Percentiles rank a stretch among this genome's conserved stretches.
phyloP scores from a whole-genome alignment of 148 eudicot species.

The Polygonum aviculare region DNA sequence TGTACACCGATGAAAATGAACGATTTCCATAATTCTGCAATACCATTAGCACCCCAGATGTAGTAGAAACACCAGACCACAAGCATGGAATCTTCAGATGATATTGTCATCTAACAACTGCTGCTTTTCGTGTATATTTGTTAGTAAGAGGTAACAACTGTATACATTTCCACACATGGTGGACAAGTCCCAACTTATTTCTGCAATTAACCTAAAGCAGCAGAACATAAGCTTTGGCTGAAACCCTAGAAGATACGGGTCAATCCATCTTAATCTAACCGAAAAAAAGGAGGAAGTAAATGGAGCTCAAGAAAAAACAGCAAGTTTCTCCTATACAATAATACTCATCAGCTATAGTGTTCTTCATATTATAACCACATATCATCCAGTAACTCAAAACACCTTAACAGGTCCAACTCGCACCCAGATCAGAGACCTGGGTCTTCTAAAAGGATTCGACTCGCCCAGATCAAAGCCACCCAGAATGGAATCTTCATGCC shows the following conservation, averaged over 20 bases:
- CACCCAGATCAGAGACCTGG: too few relatives aligned
- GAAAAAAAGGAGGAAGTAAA: background rate
- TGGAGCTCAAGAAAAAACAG: background rate
- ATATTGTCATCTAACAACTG: background rate
- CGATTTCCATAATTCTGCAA: background rate
- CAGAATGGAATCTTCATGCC: background rate
- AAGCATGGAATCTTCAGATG: background rate
- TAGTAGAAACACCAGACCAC: background rate
- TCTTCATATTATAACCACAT: background rate
- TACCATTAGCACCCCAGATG: background rate
- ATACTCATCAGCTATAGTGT: background rate
- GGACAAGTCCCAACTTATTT: background rate
- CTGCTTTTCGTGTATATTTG: background rate
- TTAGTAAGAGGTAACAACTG: background rate
- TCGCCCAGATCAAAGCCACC: background rate
- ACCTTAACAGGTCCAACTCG: background rate
- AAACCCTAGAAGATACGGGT: background rate
- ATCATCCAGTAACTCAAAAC: background rate
- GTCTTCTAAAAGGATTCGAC: background rate
- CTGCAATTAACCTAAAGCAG: constrained; percentile 2
- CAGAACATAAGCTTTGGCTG: constrained; percentile 4
- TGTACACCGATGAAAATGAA: background rate
- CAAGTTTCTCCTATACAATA: background rate
- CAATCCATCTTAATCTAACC: background rate
- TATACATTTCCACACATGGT: background rate